These are phyloP conservation scores for Limonium bicolor DNA, from an alignment of 148 eudicot genomes.

Conservation along the genomic window DNA sequence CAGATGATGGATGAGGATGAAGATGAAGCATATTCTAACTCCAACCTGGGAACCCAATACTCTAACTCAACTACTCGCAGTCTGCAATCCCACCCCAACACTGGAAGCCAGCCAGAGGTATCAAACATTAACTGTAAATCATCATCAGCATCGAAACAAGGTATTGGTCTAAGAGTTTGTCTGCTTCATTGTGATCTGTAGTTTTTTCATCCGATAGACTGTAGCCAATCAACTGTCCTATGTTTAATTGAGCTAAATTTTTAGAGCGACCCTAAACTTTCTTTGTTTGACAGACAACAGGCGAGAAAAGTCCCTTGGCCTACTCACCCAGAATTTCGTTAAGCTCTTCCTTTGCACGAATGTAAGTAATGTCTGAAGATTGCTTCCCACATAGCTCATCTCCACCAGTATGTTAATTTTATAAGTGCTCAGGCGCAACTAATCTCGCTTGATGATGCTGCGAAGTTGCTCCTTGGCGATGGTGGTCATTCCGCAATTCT, in stretches of 20 bases:
- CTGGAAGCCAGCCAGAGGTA: slow-evolving; percentile 39
- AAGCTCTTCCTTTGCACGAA: slow-evolving; percentile 81
- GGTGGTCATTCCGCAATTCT: slow-evolving; percentile 45
- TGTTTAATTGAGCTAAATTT: too few relatives aligned
- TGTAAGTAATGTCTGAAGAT: slow-evolving; percentile 23
- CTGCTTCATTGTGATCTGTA: too few relatives aligned
- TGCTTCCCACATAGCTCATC: not conserved
- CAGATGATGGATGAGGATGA: slow-evolving; percentile 50
- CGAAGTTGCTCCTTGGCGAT: slow-evolving; percentile 77
- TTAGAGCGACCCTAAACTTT: too few relatives aligned
- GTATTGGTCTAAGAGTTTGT: slow-evolving; percentile 16
- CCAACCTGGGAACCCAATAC: slow-evolving; percentile 1
- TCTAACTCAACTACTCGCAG: slow-evolving; percentile 13
- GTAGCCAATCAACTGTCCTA: too few relatives aligned
- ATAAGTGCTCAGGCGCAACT: slow-evolving; percentile 36
- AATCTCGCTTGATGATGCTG: slow-evolving; percentile 88
- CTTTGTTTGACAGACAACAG: slow-evolving; percentile 62
- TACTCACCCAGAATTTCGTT: slow-evolving; percentile 85
- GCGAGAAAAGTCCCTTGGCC: slow-evolving; percentile 85
- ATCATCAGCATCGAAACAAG: slow-evolving; percentile 39
- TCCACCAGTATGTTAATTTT: not conserved
- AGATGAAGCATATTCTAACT: slow-evolving; percentile 48
- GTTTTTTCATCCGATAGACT: too few relatives aligned
- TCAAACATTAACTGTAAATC: slow-evolving; percentile 17
- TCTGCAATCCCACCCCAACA: slow-evolving; percentile 24